Base-by-base conservation (phyloP, 2,329 filamentous ascomycete genomes). In the Cladosporium sp. region DNA sequence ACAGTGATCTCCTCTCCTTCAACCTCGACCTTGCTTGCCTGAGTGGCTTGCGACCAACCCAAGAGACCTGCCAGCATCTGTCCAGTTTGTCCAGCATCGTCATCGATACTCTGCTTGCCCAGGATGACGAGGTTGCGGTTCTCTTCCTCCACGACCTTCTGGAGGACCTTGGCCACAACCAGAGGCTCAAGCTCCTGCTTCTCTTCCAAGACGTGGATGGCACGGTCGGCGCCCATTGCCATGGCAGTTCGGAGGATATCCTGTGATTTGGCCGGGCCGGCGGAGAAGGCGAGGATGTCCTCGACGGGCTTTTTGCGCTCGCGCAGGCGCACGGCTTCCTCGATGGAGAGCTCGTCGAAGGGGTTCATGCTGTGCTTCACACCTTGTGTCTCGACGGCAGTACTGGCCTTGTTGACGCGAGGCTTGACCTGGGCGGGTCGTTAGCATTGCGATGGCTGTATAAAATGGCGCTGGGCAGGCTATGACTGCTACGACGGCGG, bases 321-420 rank as follows among this genome's bases (percentile, higher is more conserved):
- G 79, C 95, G 93, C 77, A 99, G 90, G 49, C 92, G 92, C 61
- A 97, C 92, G 61, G 93, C 92, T 83, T 98, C 95, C 82, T 99
- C 95, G 79, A 99, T 89, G 52, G 93, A 96, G 76, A 99, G 91
- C 80, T 99, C 95, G 84, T 99, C 95, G 82, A 99, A 99, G 24
- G 95, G 95, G 85, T 98, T 99, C 88, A 99, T 94, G 78, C 90
- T 93, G 86, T 98, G 94, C 82, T 98, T 98, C 76, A 98, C 93
- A 72, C 92, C 92, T 70, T 90, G 86, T 65, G 92, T 97, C 82
- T 97, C 94, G 81, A 99, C 90, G 77, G 88, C 94, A 68, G 94
- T 97, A 81, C 88, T 85, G 70, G 88, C 78, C 73, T 88, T 88
- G 82, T 90, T 90, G 76, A 90, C 87, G 71, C 88, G 87, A 63